These are phyloP conservation scores for Chlamydomonas reinhardtii DNA, from an alignment of 163 green algal species.

Conservation along the genomic window DNA sequence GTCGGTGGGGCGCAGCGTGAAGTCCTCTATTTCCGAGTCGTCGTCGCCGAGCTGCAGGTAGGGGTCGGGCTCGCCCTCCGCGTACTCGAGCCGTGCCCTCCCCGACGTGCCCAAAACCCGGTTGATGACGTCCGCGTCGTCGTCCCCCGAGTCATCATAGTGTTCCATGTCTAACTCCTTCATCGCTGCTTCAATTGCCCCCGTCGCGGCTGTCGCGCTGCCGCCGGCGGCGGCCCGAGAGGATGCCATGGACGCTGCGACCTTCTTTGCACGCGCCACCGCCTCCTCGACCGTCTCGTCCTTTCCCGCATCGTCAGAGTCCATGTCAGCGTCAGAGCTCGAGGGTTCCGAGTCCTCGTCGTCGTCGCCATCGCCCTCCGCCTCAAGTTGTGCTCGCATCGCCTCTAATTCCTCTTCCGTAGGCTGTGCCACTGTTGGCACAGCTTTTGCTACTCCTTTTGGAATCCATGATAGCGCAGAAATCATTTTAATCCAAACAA, in stretches of 20 bases:
- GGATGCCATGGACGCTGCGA: slow-evolving; percentile 49
- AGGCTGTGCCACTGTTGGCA: slow-evolving; percentile 67
- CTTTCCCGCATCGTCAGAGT: slow-evolving; percentile 54
- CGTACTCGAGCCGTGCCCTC: slow-evolving; percentile 45
- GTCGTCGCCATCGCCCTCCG: slow-evolving; percentile 41
- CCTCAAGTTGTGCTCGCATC: slow-evolving; percentile 58
- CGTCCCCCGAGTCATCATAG: slow-evolving; percentile 83
- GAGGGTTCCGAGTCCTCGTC: slow-evolving; percentile 47
- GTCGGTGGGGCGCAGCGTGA: slow-evolving; percentile 82
- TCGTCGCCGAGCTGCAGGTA: slow-evolving; percentile 72
- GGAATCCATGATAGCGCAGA: slow-evolving; percentile 87
- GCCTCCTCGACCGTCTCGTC: slow-evolving; percentile 20
- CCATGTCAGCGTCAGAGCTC: slow-evolving; percentile 46
- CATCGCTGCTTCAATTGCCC: slow-evolving; percentile 76
- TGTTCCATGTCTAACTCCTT: slow-evolving; percentile 94
- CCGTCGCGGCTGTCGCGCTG: neutral
- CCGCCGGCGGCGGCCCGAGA: slow-evolving; percentile 24
- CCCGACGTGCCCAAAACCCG: slow-evolving; percentile 33
- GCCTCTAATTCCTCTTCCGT: slow-evolving; percentile 78
- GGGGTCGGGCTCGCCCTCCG: slow-evolving; percentile 69
- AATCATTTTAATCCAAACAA: slow-evolving; percentile 78
- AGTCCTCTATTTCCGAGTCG: slow-evolving; percentile 71
- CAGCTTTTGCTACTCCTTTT: slow-evolving; percentile 76
- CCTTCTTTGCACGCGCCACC: slow-evolving; percentile 47
- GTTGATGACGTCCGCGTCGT: slow-evolving; percentile 57